Base-by-base conservation (phyloP, 495 filamentous ascomycete genomes). In the Hyaloscypha hepaticicola region DNA sequence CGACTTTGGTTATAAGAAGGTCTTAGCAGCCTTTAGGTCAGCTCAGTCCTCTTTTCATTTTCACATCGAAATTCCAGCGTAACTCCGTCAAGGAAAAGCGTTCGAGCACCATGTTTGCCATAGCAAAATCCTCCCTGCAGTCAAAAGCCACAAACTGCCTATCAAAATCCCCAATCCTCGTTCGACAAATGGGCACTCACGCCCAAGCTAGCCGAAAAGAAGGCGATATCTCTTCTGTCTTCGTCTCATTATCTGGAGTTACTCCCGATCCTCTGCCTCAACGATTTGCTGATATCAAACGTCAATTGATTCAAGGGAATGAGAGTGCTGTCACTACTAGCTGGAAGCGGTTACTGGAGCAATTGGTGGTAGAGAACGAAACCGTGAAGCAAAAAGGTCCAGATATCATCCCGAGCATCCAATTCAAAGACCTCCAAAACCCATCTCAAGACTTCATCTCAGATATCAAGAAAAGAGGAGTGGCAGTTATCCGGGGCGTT, bases 161-260 rank as follows among this genome's bases (percentile, higher is more conserved):
- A 2, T 58, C 61, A 7, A 64, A 26, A 51, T 29, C 52, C 5
- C 41, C 34, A 51, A 31, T 7, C 2, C 34, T 25, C 14, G 22
- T 58, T 21, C 61, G 61, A 24, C 14, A 50, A 12, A 8, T 64
- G 11, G 53, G 29, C 3, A 64, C 52, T 16, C 52, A 45, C 34
- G 53, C 61, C 19, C 29, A 33, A 56, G 19, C 50, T 11, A 19
- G 33, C 5, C 9, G 61, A 80, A 67, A 76, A 9, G 77, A 79
- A 60, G 92, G 92, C 5, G 88, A 95, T 72, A 96, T 96, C 57
- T 92, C 90, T 0, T 90, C 89, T 63, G 84, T 92, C 6, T 96
- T 96, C 62, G 88, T 88, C 3, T 93, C 90, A 21, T 79, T 96
- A 28, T 90, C 90, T 0, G 89, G 90, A 16, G 79, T 81, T 31